Percentiles rank a stretch among this genome's conserved stretches.
phyloP scores from a whole-genome alignment of 108 stramenopile species.

The Nitzschia sp. region DNA sequence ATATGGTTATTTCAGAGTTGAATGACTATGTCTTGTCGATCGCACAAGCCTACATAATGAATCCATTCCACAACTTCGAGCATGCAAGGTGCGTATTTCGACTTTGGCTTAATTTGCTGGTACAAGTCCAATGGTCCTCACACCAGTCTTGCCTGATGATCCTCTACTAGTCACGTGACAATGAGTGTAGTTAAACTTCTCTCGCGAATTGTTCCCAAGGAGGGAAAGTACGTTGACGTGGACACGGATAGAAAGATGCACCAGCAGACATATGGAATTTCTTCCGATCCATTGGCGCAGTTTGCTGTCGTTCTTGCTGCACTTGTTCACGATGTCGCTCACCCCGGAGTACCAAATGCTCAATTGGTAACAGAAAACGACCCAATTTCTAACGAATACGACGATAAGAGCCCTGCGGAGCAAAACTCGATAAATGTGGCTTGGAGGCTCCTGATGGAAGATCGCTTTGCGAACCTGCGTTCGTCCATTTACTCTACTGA shows the following conservation, averaged over 20 bases:
- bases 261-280: conserved; percentile 32
- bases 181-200: background rate
- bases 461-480: conserved; percentile 36
- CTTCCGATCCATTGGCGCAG: conserved; percentile 46
- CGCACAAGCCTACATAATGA: conserved; percentile 34
- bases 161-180: background rate
- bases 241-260: background rate
- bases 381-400: conserved; percentile 26
- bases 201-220: background rate
- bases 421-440: conserved; percentile 47
- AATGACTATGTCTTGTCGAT: conserved; percentile 22
- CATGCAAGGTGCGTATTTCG: conserved; percentile 28
- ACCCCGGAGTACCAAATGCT: conserved; percentile 52
- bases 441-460: conserved; percentile 47
- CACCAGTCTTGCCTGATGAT: background rate
- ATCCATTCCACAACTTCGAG: conserved; percentile 54
- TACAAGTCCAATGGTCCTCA: background rate
- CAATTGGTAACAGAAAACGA: conserved; percentile 46
- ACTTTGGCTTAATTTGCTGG: background rate
- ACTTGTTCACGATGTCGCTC: conserved; percentile 59
- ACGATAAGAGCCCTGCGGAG: conserved; percentile 46
- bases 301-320: conserved; percentile 55
- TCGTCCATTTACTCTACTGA: conserved; percentile 34
- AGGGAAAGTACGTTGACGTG: background rate
- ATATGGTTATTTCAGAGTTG: conserved; percentile 17